Evolutionary conservation across 345 rosid genomes (phyloP).

Genomic region (Hirschfeldia incana): DNA sequence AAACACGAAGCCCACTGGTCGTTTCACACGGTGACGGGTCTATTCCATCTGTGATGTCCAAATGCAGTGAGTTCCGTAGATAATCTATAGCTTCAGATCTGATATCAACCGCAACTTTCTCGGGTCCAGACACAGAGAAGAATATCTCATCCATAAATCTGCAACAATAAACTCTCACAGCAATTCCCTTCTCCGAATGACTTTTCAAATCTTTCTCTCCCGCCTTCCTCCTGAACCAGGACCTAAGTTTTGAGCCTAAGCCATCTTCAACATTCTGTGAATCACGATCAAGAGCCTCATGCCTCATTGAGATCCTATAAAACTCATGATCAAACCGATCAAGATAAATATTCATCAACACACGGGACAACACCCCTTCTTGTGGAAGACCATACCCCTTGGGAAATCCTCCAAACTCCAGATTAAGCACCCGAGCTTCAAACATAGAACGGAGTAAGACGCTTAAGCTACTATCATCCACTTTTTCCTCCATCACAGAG

Average conservation of each 20-base stretch:
- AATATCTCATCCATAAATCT: conserved; percentile 86
- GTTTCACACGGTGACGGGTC: conserved; percentile 51
- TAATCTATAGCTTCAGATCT: conserved; percentile 54
- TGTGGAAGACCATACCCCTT: conserved; percentile 98
- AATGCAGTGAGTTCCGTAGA: conserved; percentile 50
- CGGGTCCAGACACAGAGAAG: conserved; percentile 69
- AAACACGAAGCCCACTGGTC: conserved; percentile 57
- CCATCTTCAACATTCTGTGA: conserved; percentile 31
- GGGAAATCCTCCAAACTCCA: conserved; percentile 87
- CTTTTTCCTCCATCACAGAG: conserved; percentile 61
- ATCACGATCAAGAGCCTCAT: conserved; percentile 65
- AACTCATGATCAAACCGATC: conserved; percentile 69
- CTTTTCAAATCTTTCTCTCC: conserved; percentile 45
- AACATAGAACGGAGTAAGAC: conserved; percentile 63
- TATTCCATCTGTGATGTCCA: conserved; percentile 53
- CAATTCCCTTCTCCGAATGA: conserved; percentile 26
- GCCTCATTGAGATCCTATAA: conserved; percentile 69
- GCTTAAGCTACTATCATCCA: conserved; percentile 55
- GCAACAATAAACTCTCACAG: conserved; percentile 61
- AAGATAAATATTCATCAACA: conserved; percentile 81
- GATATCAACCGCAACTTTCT: conserved; percentile 56
- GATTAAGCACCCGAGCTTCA: conserved; percentile 66
- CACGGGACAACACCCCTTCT: conserved; percentile 81
- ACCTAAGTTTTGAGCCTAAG: conserved; percentile 62
- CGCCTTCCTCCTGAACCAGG: conserved; percentile 81